Evolutionary conservation across 352 stramenopile genomes (phyloP), one percentile per base, ranked within the genome.

Genomic region (Halophytophthora batemanensis): DNA sequence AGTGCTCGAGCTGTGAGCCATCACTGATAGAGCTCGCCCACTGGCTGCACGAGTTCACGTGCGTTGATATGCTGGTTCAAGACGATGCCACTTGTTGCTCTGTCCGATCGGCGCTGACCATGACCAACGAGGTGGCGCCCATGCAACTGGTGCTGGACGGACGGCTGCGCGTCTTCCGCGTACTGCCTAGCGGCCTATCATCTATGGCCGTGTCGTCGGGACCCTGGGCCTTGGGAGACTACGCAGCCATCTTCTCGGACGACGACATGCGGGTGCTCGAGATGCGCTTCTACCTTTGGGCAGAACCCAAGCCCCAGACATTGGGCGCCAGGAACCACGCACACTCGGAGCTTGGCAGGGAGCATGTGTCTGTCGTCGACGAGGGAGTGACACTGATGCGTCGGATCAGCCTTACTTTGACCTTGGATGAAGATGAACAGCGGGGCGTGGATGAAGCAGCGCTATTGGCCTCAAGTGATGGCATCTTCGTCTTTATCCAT

Each of bases 91-190:
- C 45, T 12, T 31, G 14, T 2, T 35, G 63, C 19, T 56, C 45
- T 18, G 0, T 69, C 11, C 33, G 41, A 37, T 64, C 54, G 2
- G 40, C 33, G 15, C 22, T 54, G 17, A 18, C n/a, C 13, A n/a
- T n/a, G 1, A 38, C 12, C 14, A 39, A 23, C 3, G 19, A 19
- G 14, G 36, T 28, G 8, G 31, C 46, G n/a, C 34, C 35, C 3
- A 69, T 72, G 59, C 29, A 22, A 17, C 25, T 77, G 11, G 36
- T 66, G 18, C 39, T 74, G 15, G 67, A 77, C 37, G 63, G 60
- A 0, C 44, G 53, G 21, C 29, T 58, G 7, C 64, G 49, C 11
- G 48, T 61, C 34, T 74, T 71, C 39, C 48, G 46, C 18, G 52
- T 41, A 18, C 43, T 66, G 10, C 58, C 58, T 4, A 66, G 53